Percentiles rank a stretch among this genome's conserved stretches.
Conservation (phyloP, 495 filamentous ascomycete genomes). For the Bryoglossum gracile region DNA sequence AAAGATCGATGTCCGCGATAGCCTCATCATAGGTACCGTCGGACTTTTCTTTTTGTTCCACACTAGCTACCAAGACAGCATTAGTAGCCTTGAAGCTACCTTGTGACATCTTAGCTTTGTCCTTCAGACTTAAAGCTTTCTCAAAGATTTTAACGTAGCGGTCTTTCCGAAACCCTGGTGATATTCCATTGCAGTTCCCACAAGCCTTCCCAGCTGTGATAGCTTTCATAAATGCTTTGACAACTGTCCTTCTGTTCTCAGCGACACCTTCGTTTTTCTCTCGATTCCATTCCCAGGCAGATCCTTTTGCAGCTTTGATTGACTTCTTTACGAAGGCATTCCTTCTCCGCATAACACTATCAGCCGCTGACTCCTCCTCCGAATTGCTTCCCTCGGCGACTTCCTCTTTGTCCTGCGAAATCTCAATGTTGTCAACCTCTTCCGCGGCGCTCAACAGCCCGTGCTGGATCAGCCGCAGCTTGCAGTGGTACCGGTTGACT, state of each 20-base stretch:
- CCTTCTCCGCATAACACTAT: constrained; percentile 58
- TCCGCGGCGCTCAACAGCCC: constrained; percentile 71
- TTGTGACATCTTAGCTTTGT: constrained; percentile 63
- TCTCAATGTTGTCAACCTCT: constrained; percentile 52
- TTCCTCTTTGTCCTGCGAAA: constrained; percentile 29
- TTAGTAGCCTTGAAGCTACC: constrained; percentile 61
- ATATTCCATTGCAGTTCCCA: constrained; percentile 62
- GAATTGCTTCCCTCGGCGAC: constrained; percentile 24
- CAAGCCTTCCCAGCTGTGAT: constrained; percentile 62
- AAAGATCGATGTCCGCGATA: constrained; percentile 57
- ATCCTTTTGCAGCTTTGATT: constrained; percentile 37
- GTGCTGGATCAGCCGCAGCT: constrained; percentile 76
- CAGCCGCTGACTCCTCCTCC: constrained; percentile 31
- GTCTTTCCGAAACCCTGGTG: constrained; percentile 77
- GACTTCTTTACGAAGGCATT: constrained; percentile 61
- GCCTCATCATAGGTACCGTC: constrained; percentile 47
- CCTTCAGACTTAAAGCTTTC: constrained; percentile 63
- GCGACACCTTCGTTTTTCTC: constrained; percentile 75
- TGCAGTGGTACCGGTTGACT: constrained; percentile 72
- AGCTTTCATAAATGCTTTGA: constrained; percentile 72
- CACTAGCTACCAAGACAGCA: constrained; percentile 35
- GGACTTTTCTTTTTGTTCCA: constrained; percentile 24
- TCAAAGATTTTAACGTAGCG: constrained; percentile 88
- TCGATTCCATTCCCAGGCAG: constrained; percentile 28
- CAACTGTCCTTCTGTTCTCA: constrained; percentile 61